A percentile compares a stretch with the other conserved stretches of the same genome.
Conservation (phyloP, 2,329 filamentous ascomycete genomes). For the Phialocephala subalpina region DNA sequence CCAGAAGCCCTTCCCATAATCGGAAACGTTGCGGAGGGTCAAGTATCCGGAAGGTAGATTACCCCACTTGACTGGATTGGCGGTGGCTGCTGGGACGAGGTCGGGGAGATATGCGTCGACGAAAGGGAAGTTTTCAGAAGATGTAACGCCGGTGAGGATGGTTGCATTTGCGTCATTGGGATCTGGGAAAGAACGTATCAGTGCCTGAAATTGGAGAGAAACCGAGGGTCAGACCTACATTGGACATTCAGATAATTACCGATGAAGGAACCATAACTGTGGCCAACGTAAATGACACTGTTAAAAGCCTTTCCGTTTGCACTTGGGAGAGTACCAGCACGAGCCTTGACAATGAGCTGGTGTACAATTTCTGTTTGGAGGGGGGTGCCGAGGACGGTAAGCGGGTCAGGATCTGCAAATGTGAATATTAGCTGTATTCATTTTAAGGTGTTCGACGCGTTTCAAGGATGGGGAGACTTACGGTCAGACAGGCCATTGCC, state of each 20-base stretch:
- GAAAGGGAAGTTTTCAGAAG: conserved; percentile 1
- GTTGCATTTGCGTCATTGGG: conserved; percentile 38
- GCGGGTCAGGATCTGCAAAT: conserved; percentile 37
- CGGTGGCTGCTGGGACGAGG: conserved; percentile 3
- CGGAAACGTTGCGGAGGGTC: conserved; percentile 7
- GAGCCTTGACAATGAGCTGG: conserved; percentile 33
- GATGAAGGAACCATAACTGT: conserved; percentile 38
- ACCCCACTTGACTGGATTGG: conserved; percentile 18
- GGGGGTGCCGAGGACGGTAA: conserved; percentile 33
- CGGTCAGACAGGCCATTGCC: conserved; percentile 38
- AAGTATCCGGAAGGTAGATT: conserved; percentile 29
- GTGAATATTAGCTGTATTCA: conserved; percentile 9
- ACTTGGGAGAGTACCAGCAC: conserved; percentile 24
- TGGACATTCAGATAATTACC: conserved; percentile 35
- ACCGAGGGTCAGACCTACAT: conserved; percentile 12
- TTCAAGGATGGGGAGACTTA: no score
- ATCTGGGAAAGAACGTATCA: conserved; percentile 16
- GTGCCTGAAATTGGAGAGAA: neutral
- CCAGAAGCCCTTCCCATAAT: conserved; percentile 19
- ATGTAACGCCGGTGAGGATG: conserved; percentile 40
- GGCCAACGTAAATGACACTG: conserved; percentile 40
- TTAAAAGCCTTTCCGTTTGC: conserved; percentile 27
- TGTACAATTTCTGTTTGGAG: conserved; percentile 39
- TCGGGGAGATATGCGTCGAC: conserved; percentile 5
- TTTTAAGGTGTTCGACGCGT: conserved; percentile 23